These are phyloP conservation scores for Sicyos edulis DNA, from an alignment of 306 rosid genomes.

Conservation along the genomic window DNA sequence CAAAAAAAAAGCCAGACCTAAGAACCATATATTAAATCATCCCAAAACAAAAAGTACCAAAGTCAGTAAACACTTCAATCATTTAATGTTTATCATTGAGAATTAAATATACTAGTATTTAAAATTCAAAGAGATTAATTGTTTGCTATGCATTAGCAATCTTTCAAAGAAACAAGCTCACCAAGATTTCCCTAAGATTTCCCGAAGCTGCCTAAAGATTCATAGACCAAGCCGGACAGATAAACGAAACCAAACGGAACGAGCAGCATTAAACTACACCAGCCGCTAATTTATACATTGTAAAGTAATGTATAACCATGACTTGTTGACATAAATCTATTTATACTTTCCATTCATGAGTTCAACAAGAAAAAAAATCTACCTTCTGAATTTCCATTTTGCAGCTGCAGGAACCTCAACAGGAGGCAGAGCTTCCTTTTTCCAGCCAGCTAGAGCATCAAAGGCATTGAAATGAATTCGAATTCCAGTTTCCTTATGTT, in stretches of 20 bases:
- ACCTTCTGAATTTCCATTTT: conserved; percentile 90
- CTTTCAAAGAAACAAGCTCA: background rate
- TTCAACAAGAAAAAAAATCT: background rate
- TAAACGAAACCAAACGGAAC: conserved; percentile 1
- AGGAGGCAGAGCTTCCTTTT: conserved; percentile 86
- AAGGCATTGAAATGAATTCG: conserved; percentile 76
- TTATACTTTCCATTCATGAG: background rate
- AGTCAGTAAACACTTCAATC: background rate
- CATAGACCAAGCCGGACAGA: background rate
- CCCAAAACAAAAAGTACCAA: background rate
- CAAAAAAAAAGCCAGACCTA: background rate
- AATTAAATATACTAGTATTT: background rate
- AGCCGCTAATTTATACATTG: background rate
- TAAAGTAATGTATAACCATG: background rate
- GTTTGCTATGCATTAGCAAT: background rate
- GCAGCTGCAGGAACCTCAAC: conserved; percentile 99
- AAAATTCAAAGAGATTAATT: background rate
- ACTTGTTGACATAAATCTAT: background rate
- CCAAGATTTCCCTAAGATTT: background rate
- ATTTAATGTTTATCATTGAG: background rate
- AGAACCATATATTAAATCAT: background rate
- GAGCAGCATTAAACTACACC: background rate
- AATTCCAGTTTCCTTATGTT: conserved; percentile 60
- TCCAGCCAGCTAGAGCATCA: conserved; percentile 90
- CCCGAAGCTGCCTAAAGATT: background rate